Base-by-base conservation (phyloP, 1,284 basidiomycete species). In the Dichomitus squalens region DNA sequence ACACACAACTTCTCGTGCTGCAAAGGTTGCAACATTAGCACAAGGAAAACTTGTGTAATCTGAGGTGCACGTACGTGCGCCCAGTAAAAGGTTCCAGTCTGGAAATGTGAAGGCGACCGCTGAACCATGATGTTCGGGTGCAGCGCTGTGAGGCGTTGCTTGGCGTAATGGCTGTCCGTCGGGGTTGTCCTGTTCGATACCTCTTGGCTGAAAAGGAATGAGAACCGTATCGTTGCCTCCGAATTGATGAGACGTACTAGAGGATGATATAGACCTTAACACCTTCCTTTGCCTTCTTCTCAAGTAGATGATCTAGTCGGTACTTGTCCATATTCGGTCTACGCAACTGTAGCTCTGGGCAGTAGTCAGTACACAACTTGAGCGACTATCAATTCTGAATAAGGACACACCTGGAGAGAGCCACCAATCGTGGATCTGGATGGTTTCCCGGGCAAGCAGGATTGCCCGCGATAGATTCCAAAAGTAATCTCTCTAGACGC, bases 1-100 rank as follows among this genome's bases (percentile, higher is more conserved):
- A 98, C 94, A 71, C 96, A 98, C 58, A 99, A 73, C 74, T 99
- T 99, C 78, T 99, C 97, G 75, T 99, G 97, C 88, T 96, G 49
- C 47, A 51, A 27, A 46, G 47, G 9, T n/a, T n/a, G n/a, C n/a
- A n/a, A n/a, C 8, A n/a, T 40, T 21, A 31, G 38, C 59, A 33
- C 7, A 59, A 43, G 7, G 40, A 6, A 14, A 33, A 54, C 27
- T 11, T 36, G 1, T 6, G 31, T n/a, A 27, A 7, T 18, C 8
- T 9, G 12, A 29, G 12, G 3, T 18, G 0, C 14, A 54, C 54
- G 1, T 34, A 94, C 93, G 75, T 97, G 95, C 31, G 95, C 95
- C 96, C 96, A 99, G 71, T 97, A 97, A 72, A 98, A 95, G 0
- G 96, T 98, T 3, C 96, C 96, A 0, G 95, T 98, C 69, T 96